Conservation (phyloP, 2,329 filamentous ascomycete species). For the Cytospora chrysosperma region DNA sequence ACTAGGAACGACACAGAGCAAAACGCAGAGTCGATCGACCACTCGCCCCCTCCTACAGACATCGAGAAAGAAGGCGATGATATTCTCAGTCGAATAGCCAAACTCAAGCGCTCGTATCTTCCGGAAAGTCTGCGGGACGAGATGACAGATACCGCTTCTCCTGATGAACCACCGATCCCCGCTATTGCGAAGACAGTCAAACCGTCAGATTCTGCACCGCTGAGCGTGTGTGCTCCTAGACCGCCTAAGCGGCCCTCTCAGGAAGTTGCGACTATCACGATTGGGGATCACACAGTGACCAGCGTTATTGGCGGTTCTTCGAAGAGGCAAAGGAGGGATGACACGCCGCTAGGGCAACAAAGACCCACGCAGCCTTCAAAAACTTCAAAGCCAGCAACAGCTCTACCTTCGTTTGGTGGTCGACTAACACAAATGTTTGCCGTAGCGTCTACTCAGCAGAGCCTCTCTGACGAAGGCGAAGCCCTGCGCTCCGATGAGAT, state of each 20-base stretch:
- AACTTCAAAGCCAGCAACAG: constrained; percentile 26
- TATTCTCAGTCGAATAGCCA: constrained; percentile 12
- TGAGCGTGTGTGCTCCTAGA: constrained; percentile 26
- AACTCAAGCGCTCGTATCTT: constrained; percentile 18
- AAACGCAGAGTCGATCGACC: not conserved
- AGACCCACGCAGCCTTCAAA: constrained; percentile 35
- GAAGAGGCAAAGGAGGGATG: constrained; percentile 45
- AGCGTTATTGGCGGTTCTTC: constrained; percentile 61
- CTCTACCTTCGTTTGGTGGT: constrained; percentile 44
- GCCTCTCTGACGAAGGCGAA: constrained; percentile 22
- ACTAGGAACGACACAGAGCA: constrained; percentile 1
- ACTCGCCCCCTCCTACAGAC: not conserved
- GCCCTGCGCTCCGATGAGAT: constrained; percentile 25
- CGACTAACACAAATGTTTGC: constrained; percentile 46
- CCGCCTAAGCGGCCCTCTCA: constrained; percentile 56
- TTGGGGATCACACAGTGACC: constrained; percentile 66
- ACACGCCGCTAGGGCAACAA: constrained; percentile 34
- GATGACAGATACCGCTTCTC: constrained; percentile 14
- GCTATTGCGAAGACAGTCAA: constrained; percentile 35
- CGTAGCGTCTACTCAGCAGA: constrained; percentile 33
- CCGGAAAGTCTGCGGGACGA: constrained; percentile 23
- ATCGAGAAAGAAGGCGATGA: not conserved
- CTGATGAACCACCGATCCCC: constrained; percentile 34
- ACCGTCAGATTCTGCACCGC: constrained; percentile 28
- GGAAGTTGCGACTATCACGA: constrained; percentile 72